phyloP scores from a whole-genome alignment of 768 basidiomycete genomes.

The Pisolithus albus region DNA sequence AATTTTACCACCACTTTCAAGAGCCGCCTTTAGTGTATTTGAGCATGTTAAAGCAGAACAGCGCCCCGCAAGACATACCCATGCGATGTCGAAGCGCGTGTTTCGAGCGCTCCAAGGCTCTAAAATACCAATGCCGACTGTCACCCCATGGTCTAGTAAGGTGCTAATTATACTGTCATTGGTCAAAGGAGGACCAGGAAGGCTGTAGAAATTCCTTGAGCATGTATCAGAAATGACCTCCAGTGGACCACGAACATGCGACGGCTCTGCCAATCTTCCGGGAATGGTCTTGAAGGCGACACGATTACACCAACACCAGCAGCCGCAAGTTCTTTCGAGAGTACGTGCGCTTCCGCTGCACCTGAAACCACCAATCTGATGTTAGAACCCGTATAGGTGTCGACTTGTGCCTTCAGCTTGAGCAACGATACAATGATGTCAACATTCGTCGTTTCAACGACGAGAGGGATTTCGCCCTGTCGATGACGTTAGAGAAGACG shows the following conservation, averaged over 20 bases:
- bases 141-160: constrained; percentile 63
- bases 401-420: constrained; percentile 58
- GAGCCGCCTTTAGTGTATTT: constrained; percentile 28
- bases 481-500: constrained; percentile 1
- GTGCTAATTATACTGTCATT: constrained; percentile 49
- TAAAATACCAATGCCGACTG: constrained; percentile 59
- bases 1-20: constrained; percentile 34
- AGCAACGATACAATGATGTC: constrained; percentile 79
- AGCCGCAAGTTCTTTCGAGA: constrained; percentile 65
- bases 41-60: constrained; percentile 19
- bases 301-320: constrained; percentile 69
- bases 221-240: not conserved
- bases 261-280: constrained; percentile 58
- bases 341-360: constrained; percentile 61
- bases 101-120: constrained; percentile 71
- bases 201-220: constrained; percentile 14
- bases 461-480: constrained; percentile 66
- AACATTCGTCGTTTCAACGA: constrained; percentile 68
- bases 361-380: constrained; percentile 60
- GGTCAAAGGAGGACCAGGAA: constrained; percentile 27
- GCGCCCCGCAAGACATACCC: constrained; percentile 45
- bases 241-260: constrained; percentile 19
- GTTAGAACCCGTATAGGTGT: constrained; percentile 33
- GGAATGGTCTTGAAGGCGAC: constrained; percentile 63
- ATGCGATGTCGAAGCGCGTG: constrained; percentile 72